These are phyloP conservation scores for Backusella australiensis DNA, from an alignment of 192 early-diverging fungal genomes.

Conservation along the genomic window DNA sequence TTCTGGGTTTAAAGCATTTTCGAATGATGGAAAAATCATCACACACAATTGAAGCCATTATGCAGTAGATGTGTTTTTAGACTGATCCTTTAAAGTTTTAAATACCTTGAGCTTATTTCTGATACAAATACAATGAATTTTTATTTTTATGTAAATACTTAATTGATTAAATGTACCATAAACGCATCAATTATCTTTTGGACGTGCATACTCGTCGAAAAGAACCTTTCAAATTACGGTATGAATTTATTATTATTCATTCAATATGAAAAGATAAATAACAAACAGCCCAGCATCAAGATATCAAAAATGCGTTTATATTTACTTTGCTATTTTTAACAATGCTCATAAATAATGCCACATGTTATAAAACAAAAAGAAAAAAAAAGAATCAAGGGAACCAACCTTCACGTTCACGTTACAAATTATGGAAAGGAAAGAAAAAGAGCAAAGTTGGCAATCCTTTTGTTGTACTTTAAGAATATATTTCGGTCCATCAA, in stretches of 20 bases:
- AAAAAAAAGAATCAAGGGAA: not conserved
- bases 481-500: not conserved
- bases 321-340: not conserved
- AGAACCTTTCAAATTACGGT: not conserved
- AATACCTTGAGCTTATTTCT: not conserved
- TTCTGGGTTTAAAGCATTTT: not conserved
- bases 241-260: not conserved
- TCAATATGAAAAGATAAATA: not conserved
- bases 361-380: not conserved
- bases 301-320: not conserved
- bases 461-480: not conserved
- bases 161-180: not conserved
- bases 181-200: not conserved
- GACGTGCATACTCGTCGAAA: not conserved
- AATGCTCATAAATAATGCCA: not conserved
- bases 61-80: not conserved
- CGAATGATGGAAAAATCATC: not conserved
- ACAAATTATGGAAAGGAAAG: not conserved
- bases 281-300: not conserved
- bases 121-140: not conserved
- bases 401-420: not conserved
- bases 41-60: not conserved
- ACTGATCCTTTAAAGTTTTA: not conserved
- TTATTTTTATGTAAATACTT: not conserved
- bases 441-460: not conserved